These are phyloP conservation scores for Phalaenopsis aphrodite DNA, from an alignment of 106 monocot species.

Conservation along the genomic window DNA sequence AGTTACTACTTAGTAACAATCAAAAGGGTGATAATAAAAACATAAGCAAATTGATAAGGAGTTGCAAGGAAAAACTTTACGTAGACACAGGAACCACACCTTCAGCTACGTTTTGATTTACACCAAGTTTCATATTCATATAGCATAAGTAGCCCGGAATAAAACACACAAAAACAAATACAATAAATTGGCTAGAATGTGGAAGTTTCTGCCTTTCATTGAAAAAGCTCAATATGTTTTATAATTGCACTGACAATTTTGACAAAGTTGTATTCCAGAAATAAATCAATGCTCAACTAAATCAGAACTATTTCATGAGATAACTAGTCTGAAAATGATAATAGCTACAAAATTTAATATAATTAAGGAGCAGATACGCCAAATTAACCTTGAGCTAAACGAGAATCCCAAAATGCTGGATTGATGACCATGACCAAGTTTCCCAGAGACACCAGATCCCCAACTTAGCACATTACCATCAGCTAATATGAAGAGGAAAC, in stretches of 20 bases:
- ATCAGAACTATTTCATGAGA: neutral
- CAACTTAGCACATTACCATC: conserved; percentile 79
- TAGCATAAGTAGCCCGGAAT: neutral
- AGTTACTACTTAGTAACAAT: neutral
- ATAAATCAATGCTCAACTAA: neutral
- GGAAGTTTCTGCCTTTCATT: neutral
- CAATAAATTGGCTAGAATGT: too few species aligned
- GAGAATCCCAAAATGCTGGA: conserved; percentile 68
- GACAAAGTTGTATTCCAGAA: neutral
- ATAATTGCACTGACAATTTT: neutral
- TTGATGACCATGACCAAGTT: conserved; percentile 87
- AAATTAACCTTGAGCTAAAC: conserved; percentile 51
- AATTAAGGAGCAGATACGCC: neutral
- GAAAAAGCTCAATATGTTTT: neutral
- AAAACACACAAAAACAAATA: too few species aligned
- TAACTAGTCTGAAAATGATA: neutral
- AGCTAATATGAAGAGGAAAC: conserved; percentile 25
- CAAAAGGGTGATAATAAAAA: neutral
- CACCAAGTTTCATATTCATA: neutral
- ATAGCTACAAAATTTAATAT: neutral
- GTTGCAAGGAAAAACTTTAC: neutral
- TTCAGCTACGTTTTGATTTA: neutral
- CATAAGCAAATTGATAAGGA: neutral
- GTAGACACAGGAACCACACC: neutral
- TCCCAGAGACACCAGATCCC: conserved; percentile 85